Evolutionary conservation across 257 asterid genomes (phyloP).

Genomic region (Solanum stenotomum): DNA sequence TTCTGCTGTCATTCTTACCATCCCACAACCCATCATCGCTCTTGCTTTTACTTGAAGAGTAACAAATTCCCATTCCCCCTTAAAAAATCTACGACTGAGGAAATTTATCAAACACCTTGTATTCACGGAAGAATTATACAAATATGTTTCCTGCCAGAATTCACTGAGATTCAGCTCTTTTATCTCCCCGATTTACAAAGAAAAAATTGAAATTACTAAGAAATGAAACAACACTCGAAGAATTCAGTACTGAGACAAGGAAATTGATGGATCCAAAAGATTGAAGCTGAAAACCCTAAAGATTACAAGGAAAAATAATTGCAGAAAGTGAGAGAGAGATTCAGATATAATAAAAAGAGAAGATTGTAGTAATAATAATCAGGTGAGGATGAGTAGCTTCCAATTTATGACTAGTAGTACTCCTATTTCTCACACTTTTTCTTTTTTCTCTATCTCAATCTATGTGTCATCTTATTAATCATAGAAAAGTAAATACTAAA

Average conservation of each 20-base stretch:
- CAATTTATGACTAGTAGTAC: neutral
- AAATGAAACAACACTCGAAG: neutral
- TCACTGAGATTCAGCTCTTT: neutral
- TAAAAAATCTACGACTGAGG: neutral
- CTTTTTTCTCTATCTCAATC: neutral
- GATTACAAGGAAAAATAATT: neutral
- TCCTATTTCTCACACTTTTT: neutral
- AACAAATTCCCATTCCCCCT: conserved; percentile 80
- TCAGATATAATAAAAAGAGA: neutral
- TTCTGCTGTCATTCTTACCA: conserved; percentile 13
- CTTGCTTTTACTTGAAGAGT: conserved; percentile 43
- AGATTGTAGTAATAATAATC: neutral
- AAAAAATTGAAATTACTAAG: neutral
- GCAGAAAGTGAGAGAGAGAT: neutral
- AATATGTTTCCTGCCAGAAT: neutral
- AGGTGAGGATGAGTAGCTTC: neutral
- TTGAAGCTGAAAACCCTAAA: neutral
- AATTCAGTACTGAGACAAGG: neutral
- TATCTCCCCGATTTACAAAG: too few species aligned
- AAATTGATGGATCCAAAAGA: neutral
- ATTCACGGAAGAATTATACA: neutral
- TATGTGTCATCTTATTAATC: too few species aligned
- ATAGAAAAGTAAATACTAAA: too few species aligned
- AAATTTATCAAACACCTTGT: neutral
- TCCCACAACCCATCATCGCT: conserved; percentile 31